Base-by-base conservation (phyloP, 2,329 filamentous ascomycete species). In the Biscogniauxia mediterranea region DNA sequence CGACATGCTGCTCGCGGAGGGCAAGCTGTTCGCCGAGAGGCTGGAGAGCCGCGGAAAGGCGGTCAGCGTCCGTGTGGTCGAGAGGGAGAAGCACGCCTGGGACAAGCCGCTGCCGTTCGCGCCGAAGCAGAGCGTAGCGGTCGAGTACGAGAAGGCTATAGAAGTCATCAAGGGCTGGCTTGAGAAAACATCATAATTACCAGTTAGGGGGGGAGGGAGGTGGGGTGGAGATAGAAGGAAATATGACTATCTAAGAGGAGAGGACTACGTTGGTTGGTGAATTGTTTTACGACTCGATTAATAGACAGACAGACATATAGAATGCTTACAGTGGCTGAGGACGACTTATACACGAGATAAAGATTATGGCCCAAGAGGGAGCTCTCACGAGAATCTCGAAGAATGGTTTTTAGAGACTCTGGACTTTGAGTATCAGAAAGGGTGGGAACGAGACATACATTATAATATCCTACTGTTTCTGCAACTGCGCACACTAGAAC, bases 61-160 rank as follows among this genome's bases (percentile, higher is more conserved):
- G 13, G 70, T 78, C 58, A 77, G 71, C 3, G 63, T 79, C 26
- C 78, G 80, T n/a, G 65, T 82, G 8, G 80, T 82, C 3, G 68
- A 77, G 42, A 76, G 75, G 9, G 80, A 81, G 65, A 77, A 77
- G 60, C 80, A 83, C 61, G 80, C 74, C 1, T 83, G 80, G 80
- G 80, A 83, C 62, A 81, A 80, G 52, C 79, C 80, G 0, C 74
- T 76, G 2, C 79, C 80, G 2, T 70, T 81, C 64, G 65, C 74
- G 1, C 78, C 78, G 8, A 81, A 82, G 57, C 73, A 75, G 20
- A 80, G 75, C 32, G 79, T 80, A 15, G 64, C 61, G n/a, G 67
- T 76, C n/a, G 80, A 83, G 64, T 83, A 83, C 58, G 71, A 71
- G n/a, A 76, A 77, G 54, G 78, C 80, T 3, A 75, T 79, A 0